Evolutionary conservation across 257 asterid genomes (phyloP).

Genomic region (Solanum bukasovii): DNA sequence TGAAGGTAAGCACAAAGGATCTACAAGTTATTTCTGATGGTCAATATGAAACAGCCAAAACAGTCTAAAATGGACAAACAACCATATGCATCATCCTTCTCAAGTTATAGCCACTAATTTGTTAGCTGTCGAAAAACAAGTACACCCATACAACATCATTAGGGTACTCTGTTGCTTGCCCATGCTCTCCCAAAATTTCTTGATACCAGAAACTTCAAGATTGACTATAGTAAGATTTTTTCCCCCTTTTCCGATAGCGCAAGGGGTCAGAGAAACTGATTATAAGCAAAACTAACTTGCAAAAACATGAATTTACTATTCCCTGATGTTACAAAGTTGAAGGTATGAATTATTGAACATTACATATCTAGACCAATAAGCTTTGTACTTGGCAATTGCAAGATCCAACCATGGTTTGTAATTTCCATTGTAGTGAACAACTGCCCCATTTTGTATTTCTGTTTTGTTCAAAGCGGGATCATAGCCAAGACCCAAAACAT

Average conservation of each 20-base stretch:
- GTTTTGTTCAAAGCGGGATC: slow-evolving; percentile 90
- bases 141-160: neutral
- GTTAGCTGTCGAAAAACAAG: neutral
- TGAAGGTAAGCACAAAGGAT: neutral
- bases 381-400: slow-evolving; percentile 75
- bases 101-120: neutral
- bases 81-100: neutral
- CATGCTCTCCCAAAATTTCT: neutral
- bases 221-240: neutral
- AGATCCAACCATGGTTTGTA: slow-evolving; percentile 99
- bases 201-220: neutral
- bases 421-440: slow-evolving; percentile 88
- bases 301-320: slow-evolving; percentile 6
- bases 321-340: slow-evolving; percentile 43
- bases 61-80: neutral
- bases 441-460: slow-evolving; percentile 76
- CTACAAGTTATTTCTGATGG: neutral
- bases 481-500: slow-evolving; percentile 91
- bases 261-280: neutral
- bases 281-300: neutral
- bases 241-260: neutral
- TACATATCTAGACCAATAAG: slow-evolving; percentile 76
- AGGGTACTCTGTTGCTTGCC: neutral
- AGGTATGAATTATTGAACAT: slow-evolving; percentile 55
- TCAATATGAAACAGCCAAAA: neutral